Evolutionary conservation across 306 rosid genomes (phyloP).

Genomic region (Bauhinia variegata): DNA sequence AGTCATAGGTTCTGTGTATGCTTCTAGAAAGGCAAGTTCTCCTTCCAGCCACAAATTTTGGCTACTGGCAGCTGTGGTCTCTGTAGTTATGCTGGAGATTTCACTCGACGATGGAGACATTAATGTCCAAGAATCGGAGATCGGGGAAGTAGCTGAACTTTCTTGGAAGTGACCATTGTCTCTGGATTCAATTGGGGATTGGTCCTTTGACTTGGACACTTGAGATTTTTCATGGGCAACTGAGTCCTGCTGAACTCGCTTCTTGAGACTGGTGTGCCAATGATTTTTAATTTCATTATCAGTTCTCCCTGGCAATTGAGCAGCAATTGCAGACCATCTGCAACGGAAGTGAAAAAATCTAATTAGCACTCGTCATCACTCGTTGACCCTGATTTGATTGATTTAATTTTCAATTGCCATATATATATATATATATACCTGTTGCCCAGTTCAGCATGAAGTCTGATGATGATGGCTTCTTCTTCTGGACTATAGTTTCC

Average conservation of each 20-base stretch:
- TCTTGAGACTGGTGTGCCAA: constrained; percentile 43
- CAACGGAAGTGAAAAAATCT: neutral
- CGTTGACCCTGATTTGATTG: no score
- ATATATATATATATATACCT: no score
- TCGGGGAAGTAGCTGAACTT: neutral
- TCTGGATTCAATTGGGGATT: no score
- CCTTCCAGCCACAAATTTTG: neutral
- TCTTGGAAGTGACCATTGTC: no score
- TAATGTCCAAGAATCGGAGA: neutral
- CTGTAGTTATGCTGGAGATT: no score
- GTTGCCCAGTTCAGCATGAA: no score
- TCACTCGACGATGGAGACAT: constrained; percentile 12
- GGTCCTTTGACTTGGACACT: neutral
- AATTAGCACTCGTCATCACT: no score
- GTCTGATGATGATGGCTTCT: no score
- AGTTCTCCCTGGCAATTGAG: constrained; percentile 40
- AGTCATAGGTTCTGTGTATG: neutral
- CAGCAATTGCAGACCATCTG: constrained; percentile 44
- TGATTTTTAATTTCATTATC: constrained; percentile 44
- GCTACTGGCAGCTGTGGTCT: no score
- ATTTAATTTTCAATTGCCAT: no score
- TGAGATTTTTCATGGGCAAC: neutral
- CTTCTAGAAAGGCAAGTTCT: constrained; percentile 20
- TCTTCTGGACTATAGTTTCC: no score
- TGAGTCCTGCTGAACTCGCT: neutral